A percentile compares a stretch with the other conserved stretches of the same genome.
phyloP scores from a whole-genome alignment of 2,329 filamentous ascomycete species.

The Apiospora phragmitis region DNA sequence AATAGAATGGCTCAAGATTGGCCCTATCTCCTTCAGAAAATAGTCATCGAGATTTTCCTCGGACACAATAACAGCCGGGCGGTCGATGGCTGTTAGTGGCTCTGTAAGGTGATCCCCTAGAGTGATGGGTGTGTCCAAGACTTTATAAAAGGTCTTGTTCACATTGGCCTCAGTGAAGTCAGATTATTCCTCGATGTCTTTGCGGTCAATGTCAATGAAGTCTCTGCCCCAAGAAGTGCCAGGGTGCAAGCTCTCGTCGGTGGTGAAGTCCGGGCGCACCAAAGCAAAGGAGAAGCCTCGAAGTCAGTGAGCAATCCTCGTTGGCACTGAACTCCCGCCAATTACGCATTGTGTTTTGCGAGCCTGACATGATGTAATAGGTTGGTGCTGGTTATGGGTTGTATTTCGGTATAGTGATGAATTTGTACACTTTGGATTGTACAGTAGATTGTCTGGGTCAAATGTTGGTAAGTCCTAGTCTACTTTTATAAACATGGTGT shows the following conservation, averaged over 20 bases:
- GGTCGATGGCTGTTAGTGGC: background rate
- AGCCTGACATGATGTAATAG: background rate
- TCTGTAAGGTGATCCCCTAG: background rate
- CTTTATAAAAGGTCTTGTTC: background rate
- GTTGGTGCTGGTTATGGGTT: background rate
- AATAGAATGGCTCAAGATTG: background rate
- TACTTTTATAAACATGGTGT: too few species aligned
- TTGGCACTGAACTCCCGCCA: background rate
- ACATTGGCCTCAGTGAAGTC: background rate
- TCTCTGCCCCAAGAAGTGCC: background rate
- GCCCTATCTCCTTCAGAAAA: background rate
- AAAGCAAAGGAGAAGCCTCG: background rate
- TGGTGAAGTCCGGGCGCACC: background rate
- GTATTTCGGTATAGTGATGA: background rate
- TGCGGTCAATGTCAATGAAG: background rate
- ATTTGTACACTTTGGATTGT: too few species aligned
- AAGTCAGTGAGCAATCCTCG: background rate
- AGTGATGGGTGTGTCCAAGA: background rate
- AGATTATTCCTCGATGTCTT: background rate
- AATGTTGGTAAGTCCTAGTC: background rate
- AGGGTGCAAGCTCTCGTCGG: background rate
- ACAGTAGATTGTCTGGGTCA: background rate
- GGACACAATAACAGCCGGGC: fast-evolving
- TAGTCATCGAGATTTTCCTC: background rate
- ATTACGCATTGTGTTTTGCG: background rate